phyloP scores from a whole-genome alignment of 768 basidiomycete genomes.

The Termitomyces sp. region DNA sequence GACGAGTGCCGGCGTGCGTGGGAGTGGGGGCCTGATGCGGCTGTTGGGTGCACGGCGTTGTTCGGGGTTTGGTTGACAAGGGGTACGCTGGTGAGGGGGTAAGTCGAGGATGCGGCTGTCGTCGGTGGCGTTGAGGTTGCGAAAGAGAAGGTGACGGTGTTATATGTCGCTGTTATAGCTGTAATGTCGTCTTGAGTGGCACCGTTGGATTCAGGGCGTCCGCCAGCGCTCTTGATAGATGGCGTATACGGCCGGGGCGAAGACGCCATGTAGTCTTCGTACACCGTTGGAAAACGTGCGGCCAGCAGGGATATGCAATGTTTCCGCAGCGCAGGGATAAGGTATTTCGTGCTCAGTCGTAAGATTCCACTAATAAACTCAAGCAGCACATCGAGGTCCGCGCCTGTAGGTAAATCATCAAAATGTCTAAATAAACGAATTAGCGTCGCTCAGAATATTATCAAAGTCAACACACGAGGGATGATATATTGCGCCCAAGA shows the following conservation, averaged over 20 bases:
- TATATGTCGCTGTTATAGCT: background rate
- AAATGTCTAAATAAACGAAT: slow-evolving; percentile 24
- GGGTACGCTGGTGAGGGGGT: background rate
- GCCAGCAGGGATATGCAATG: slow-evolving; percentile 46
- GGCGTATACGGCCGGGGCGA: slow-evolving; percentile 7
- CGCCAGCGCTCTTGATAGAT: background rate
- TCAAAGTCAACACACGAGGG: slow-evolving; percentile 29
- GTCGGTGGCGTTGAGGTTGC: background rate
- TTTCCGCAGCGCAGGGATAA: slow-evolving; percentile 44
- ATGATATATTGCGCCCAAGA: slow-evolving; percentile 48
- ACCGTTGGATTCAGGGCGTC: background rate
- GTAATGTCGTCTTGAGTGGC: background rate
- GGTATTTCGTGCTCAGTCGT: slow-evolving; percentile 59
- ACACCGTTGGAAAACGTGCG: slow-evolving; percentile 32
- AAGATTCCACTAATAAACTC: slow-evolving; percentile 46
- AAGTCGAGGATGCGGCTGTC: background rate
- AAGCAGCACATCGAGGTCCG: slow-evolving; percentile 40
- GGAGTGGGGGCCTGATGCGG: background rate
- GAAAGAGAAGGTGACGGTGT: background rate
- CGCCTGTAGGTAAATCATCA: slow-evolving; percentile 24
- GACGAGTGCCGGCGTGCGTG: background rate
- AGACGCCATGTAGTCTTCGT: slow-evolving; percentile 28
- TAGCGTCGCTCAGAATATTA: background rate
- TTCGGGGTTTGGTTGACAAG: background rate
- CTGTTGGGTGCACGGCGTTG: background rate